These are phyloP conservation scores for Nepenthes alata DNA, from an alignment of 179 eudicot genomes.

Conservation along the genomic window DNA sequence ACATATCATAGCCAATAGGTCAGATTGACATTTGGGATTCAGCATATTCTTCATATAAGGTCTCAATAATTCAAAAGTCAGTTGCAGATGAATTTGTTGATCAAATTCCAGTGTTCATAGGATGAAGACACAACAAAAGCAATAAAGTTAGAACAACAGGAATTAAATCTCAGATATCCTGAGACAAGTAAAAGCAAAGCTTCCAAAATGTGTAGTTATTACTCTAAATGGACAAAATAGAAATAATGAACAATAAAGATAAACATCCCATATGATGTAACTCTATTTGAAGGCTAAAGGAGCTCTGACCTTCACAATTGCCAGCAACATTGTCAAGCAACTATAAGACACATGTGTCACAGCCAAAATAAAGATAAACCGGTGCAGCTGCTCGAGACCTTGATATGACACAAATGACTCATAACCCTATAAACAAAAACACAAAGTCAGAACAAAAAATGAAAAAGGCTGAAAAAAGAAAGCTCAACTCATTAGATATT, in stretches of 20 bases:
- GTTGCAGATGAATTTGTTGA: neutral
- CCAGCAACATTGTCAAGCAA: constrained; percentile 95
- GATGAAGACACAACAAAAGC: neutral
- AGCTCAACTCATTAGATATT: neutral
- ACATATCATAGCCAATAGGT: too few relatives aligned
- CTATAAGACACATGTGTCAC: constrained; percentile 91
- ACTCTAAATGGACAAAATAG: neutral
- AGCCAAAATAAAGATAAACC: constrained; percentile 96
- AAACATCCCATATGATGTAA: neutral
- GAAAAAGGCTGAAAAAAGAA: neutral
- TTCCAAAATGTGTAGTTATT: too few relatives aligned
- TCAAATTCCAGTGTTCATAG: neutral
- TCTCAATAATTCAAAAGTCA: neutral
- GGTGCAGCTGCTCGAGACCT: constrained; percentile 96
- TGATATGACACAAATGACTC: constrained; percentile 92
- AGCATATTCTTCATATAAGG: neutral
- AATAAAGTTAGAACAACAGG: neutral
- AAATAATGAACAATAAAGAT: neutral
- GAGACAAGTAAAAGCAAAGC: too few relatives aligned
- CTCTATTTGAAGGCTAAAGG: neutral
- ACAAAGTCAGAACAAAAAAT: neutral
- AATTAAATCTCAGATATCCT: too few relatives aligned
- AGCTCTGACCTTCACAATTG: constrained; percentile 67
- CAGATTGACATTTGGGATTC: neutral
- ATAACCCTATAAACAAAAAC: constrained; percentile 35